Percentiles rank a stretch among this genome's conserved stretches.
These are phyloP conservation scores for Microstegium vimineum DNA, from an alignment of 176 grass and related monocot genomes.

Conservation along the genomic window DNA sequence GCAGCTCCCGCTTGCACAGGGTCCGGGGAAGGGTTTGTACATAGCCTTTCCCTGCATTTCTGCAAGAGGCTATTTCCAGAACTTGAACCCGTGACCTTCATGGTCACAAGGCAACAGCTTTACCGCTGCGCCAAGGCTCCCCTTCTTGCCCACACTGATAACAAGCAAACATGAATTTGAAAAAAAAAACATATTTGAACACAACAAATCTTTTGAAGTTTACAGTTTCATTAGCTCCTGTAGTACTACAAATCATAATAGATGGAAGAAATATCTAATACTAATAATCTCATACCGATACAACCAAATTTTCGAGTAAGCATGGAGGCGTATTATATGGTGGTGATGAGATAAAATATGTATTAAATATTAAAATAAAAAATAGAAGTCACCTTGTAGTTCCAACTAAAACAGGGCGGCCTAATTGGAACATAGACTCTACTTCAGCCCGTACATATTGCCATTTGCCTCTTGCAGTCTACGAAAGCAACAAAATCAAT, in stretches of 20 bases:
- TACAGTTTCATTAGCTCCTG: background rate
- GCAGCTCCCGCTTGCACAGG: no score
- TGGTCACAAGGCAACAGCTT: no score
- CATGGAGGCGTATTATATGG: background rate
- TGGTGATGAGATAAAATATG: conserved; percentile 1
- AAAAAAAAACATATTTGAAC: background rate
- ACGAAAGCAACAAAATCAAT: conserved; percentile 30
- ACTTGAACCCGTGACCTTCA: no score
- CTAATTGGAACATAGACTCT: conserved; percentile 78
- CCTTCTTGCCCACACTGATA: background rate
- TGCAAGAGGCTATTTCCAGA: no score
- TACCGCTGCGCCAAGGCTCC: no score
- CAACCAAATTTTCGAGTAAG: background rate
- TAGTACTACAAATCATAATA: background rate
- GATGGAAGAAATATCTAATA: background rate
- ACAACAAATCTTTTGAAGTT: background rate
- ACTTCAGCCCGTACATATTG: conserved; percentile 83
- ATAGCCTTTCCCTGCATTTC: no score
- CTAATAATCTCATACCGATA: background rate
- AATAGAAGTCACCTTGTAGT: conserved; percentile 69
- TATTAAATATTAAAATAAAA: background rate
- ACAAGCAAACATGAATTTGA: background rate
- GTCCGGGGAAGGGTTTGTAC: no score
- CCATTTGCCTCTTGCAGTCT: conserved; percentile 96
- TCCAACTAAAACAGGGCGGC: conserved; percentile 93